These are phyloP conservation scores for Saturnispora serradocipensis DNA, from an alignment of 805 yeast species.

Conservation along the genomic window DNA sequence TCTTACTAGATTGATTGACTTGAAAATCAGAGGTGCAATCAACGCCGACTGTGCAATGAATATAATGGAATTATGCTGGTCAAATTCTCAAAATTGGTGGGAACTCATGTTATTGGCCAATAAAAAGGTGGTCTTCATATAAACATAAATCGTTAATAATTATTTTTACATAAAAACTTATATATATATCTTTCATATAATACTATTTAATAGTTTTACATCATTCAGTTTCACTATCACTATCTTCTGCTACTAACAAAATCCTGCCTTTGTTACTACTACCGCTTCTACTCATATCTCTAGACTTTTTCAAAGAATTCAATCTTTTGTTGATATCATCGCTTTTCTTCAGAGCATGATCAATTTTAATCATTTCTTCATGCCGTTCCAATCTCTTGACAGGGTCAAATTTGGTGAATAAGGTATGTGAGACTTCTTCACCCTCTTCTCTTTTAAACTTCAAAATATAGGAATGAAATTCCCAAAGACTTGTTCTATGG, in stretches of 20 bases:
- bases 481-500: constrained; percentile 88
- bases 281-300: constrained; percentile 11
- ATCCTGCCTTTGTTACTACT: constrained; percentile 10
- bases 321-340: constrained; percentile 60
- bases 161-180: not conserved
- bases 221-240: constrained; percentile 1
- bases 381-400: constrained; percentile 63
- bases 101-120: constrained; percentile 34
- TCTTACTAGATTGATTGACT: constrained; percentile 30
- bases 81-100: constrained; percentile 42
- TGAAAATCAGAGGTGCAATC: constrained; percentile 35
- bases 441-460: constrained; percentile 38
- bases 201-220: no score
- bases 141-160: constrained; percentile 6
- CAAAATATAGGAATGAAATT: constrained; percentile 72
- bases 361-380: constrained; percentile 65
- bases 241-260: constrained; percentile 20
- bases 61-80: constrained; percentile 48
- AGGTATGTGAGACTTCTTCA: constrained; percentile 13
- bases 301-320: constrained; percentile 38
- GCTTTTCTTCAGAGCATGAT: constrained; percentile 60
- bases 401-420: constrained; percentile 58
- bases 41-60: constrained; percentile 24
- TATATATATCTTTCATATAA: not conserved
- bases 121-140: constrained; percentile 38